Evolutionary conservation across 148 eudicot genomes (phyloP).

Genomic region (Vaccinium vitisidaea): DNA sequence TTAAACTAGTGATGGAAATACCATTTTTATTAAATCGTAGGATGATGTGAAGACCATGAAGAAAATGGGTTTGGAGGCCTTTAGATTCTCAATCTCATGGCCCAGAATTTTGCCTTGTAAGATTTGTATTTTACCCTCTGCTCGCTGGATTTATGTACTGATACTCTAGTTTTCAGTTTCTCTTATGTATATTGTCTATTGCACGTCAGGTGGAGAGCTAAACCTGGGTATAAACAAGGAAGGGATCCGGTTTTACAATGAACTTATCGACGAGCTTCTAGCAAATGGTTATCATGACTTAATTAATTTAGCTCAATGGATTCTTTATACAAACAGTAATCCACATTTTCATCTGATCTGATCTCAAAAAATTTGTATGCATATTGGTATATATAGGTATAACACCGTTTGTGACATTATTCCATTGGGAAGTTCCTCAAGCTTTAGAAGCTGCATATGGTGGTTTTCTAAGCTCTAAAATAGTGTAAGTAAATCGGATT

Average conservation of each 20-base stretch:
- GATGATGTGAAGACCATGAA: background rate
- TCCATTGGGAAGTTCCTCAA: slow-evolving; percentile 54
- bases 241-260: slow-evolving; percentile 50
- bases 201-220: slow-evolving; percentile 37
- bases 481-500: slow-evolving; percentile 31
- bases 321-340: no score
- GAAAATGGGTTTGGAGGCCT: background rate
- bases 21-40: background rate
- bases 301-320: no score
- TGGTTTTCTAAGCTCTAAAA: slow-evolving; percentile 34
- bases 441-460: slow-evolving; percentile 42
- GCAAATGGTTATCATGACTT: slow-evolving; percentile 25
- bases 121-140: background rate
- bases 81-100: background rate
- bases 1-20: no score
- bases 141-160: background rate
- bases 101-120: slow-evolving; percentile 27
- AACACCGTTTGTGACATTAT: slow-evolving; percentile 41
- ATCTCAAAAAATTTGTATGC: no score
- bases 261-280: slow-evolving; percentile 45
- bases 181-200: no score
- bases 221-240: slow-evolving; percentile 44
- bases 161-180: no score
- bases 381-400: slow-evolving; percentile 23
- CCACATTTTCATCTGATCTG: no score